Conservation (phyloP, 805 yeast genomes). For the Saturnispora dispora region DNA sequence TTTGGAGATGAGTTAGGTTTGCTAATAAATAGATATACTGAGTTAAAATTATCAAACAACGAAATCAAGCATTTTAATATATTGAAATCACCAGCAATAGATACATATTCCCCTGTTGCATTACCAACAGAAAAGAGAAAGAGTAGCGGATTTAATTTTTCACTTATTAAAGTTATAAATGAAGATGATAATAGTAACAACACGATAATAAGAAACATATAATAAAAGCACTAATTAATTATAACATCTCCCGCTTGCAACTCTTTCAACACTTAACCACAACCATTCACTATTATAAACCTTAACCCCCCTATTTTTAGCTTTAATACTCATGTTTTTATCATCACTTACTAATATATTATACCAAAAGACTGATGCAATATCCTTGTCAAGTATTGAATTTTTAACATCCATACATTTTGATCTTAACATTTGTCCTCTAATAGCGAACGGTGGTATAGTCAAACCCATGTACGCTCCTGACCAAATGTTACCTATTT, state of each 20-base stretch:
- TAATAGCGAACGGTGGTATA: not conserved
- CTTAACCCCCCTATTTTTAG: conserved; percentile 46
- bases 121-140: conserved; percentile 14
- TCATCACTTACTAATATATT: conserved; percentile 68
- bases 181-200: conserved; percentile 4
- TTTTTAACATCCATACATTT: conserved; percentile 9
- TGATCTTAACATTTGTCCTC: conserved; percentile 10
- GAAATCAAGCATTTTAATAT: conserved; percentile 7
- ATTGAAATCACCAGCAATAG: not conserved
- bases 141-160: conserved; percentile 26
- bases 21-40: conserved; percentile 1
- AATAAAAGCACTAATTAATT: conserved; percentile 28
- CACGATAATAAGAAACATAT: not conserved
- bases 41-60: not conserved
- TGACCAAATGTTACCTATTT: conserved; percentile 10
- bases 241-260: conserved; percentile 42
- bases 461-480: conserved; percentile 12
- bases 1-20: not conserved
- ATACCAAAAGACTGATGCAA: conserved; percentile 40
- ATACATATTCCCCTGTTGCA: not conserved
- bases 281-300: conserved; percentile 53
- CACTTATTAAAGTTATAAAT: conserved; percentile 18
- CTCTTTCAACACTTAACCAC: conserved; percentile 39
- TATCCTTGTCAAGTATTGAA: conserved; percentile 21
- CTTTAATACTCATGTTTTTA: conserved; percentile 58